Base-by-base conservation (phyloP, 805 yeast species). In the Ogataea neopini region DNA sequence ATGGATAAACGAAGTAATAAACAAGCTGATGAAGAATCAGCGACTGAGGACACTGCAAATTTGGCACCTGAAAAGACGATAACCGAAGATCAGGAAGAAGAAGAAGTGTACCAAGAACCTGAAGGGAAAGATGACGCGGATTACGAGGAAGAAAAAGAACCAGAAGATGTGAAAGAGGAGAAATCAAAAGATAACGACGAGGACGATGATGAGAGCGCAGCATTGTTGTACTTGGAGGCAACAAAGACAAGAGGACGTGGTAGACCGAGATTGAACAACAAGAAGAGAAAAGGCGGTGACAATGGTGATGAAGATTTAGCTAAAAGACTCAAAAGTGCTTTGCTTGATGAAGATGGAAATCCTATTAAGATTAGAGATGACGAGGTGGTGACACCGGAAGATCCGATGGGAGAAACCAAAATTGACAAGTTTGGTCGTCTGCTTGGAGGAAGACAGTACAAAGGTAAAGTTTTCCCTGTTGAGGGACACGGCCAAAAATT, bases 371-470 rank as follows among this genome's bases (percentile, higher is more conserved):
- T 91, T 5, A 72, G 71, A 18, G 78, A 84, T 60, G 96, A 90
- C 62, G 97, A 92, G 71, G 83, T 84, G 38, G 81, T 78, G 6
- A 74, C 89, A 13, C 85, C 85, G 1, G 84, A 77, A 52, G 97
- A 92, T 66, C 79, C 81, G 6, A 80, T 79, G 47, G 98, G 97
- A 42, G 87, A 84, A 50, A 74, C 66, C 7, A 92, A 92, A 64
- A 79, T 92, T 32, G 82, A 80, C 55, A 72, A 63, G 34, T 62
- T 75, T 49, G 98, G 98, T 23, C 74, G 75, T 40, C 71, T 92
- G 49, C 62, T 67, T 37, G 96, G 86, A 3, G 91, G 81, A 14
- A 77, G 97, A 53, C 79, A 80, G 59, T 92, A 79, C 70, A 75
- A 91, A 49, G 81, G 84, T 46, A 78, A 84, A 50, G 77, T 86